Evolutionary conservation across 2,329 filamentous ascomycete genomes (phyloP), one percentile per base, ranked within the genome.

Genomic region (Karstenula rhodostoma): DNA sequence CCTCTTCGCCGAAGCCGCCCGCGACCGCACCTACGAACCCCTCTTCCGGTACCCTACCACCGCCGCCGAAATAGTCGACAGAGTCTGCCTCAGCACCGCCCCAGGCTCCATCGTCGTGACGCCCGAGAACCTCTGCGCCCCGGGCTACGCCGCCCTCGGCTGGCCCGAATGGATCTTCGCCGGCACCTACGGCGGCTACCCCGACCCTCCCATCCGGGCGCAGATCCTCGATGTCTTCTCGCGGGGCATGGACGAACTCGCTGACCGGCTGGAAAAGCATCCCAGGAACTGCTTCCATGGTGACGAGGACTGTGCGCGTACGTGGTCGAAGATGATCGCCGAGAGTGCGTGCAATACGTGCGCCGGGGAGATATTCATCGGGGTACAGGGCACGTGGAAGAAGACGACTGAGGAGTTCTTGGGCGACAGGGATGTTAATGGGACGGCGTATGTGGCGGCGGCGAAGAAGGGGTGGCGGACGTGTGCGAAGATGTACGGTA

Each of bases 341-440:
- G 60, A 65, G 55, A 65, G 60, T 23, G 53, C 54, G 1, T 63
- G 60, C 51, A 65, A 65, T 22, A 49, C 29, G 4, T 65, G 63
- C 32, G 57, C 50, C 1, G 60, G 58, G 0, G 49, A 48, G 9
- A 44, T 65, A 3, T 56, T 65, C 49, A 57, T 63, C 10, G 63
- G 63, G 2, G 5, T 48, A 8, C 32, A 58, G 2, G 52, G 48
- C 2, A n/a, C 57, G 10, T 63, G 46, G 44, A 63, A 63, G 33
- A 46, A 56, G 13, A 59, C 52, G 5, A 44, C 63, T 7, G 37
- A 56, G 13, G 61, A 57, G 27, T 65, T 54, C 25, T 33, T 56
- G 22, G 37, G 56, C 15, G 63, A 65, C 40, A 19, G 23, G 10
- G 19, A 42, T 13, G 40, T 65, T 6, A 56, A 65, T 47, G 53